Evolutionary conservation across 2,329 filamentous ascomycete species (phyloP).

Genomic region (Aspergillus calidoustus): DNA sequence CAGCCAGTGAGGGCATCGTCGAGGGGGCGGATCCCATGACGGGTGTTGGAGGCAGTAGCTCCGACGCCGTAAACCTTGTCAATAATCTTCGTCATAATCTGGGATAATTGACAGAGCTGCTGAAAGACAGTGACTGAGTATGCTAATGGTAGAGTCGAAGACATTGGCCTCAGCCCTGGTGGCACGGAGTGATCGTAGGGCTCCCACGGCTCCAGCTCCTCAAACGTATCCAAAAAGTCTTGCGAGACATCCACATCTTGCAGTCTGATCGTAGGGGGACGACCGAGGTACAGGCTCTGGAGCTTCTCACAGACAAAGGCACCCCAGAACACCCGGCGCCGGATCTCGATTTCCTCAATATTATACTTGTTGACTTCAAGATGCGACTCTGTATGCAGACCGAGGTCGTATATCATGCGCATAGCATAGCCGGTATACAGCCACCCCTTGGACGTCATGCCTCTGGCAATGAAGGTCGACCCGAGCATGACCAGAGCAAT

Average conservation of each 20-base stretch:
- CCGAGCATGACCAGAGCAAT: background rate
- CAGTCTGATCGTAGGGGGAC: constrained; percentile 47
- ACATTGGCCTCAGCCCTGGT: background rate
- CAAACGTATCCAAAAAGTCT: constrained; percentile 36
- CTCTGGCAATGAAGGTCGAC: background rate
- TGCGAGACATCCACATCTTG: constrained; percentile 34
- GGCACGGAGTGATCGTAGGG: constrained; percentile 21
- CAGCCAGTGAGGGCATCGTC: background rate
- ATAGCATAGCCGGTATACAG: background rate
- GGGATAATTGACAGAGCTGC: constrained; percentile 40
- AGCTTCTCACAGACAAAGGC: constrained; percentile 54
- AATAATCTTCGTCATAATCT: constrained; percentile 41
- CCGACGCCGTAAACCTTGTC: constrained; percentile 40
- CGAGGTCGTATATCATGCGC: constrained; percentile 18
- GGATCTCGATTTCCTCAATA: constrained; percentile 34
- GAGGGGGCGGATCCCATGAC: constrained; percentile 3
- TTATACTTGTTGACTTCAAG: constrained; percentile 30
- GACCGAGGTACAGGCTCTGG: constrained; percentile 59
- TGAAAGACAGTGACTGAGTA: constrained; percentile 44
- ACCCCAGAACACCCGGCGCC: constrained; percentile 38
- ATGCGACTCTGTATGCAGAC: constrained; percentile 53
- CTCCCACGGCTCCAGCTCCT: constrained; percentile 35
- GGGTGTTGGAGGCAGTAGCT: constrained; percentile 31
- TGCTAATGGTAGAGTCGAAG: constrained; percentile 15
- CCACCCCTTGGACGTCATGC: background rate